A percentile compares a stretch with the other conserved stretches of the same genome.
phyloP scores from a whole-genome alignment of 495 filamentous ascomycete species.

The Chaetomium cochliodes region DNA sequence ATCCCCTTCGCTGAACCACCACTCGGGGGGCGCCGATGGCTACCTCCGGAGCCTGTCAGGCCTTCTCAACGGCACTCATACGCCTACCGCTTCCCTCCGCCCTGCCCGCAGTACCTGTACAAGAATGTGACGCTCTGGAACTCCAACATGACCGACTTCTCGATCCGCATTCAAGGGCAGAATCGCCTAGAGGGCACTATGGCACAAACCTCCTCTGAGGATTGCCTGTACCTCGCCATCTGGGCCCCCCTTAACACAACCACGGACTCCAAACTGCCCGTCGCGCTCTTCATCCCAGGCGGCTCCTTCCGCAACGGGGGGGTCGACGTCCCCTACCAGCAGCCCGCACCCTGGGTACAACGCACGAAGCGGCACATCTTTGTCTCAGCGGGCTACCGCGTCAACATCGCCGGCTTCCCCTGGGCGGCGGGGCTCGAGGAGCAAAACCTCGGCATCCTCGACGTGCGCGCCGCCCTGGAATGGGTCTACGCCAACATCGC shows the following conservation, averaged over 20 bases:
- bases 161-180: neutral
- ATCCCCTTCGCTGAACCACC: constrained; percentile 3
- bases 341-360: constrained; percentile 1
- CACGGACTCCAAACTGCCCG: neutral
- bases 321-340: constrained; percentile 14
- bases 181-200: neutral
- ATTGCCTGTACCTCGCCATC: constrained; percentile 6
- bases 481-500: constrained; percentile 13
- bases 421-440: neutral
- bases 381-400: constrained; percentile 5
- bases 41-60: neutral
- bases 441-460: constrained; percentile 12
- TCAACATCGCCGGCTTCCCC: constrained; percentile 11
- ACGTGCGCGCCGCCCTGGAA: constrained; percentile 4
- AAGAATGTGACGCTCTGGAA: constrained; percentile 4
- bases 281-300: constrained; percentile 2
- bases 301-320: constrained; percentile 3
- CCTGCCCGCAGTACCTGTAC: constrained; percentile 5
- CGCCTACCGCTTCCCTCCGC: neutral
- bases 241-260: constrained; percentile 9
- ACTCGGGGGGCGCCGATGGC: neutral
- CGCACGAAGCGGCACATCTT: constrained; percentile 5
- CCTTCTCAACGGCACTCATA: neutral
- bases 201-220: constrained; percentile 11
- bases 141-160: constrained; percentile 9